Conservation (phyloP, 2,329 filamentous ascomycete genomes). For the Stemphylium vesicarium region DNA sequence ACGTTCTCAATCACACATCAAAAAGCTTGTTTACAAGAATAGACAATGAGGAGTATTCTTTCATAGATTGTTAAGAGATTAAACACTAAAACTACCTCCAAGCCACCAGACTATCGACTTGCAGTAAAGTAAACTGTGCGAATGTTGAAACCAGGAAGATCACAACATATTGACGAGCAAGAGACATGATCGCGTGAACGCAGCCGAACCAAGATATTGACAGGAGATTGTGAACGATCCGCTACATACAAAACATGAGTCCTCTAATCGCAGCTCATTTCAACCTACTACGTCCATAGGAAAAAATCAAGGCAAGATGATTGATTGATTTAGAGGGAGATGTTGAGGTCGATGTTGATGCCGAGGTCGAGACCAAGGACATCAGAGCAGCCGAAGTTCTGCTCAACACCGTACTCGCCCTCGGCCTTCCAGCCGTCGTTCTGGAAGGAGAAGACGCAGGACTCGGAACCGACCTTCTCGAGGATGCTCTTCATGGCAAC, state of each 20-base stretch:
- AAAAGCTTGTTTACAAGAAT: no score
- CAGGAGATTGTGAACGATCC: constrained; percentile 3
- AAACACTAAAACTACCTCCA: constrained; percentile 19
- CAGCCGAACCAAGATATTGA: constrained; percentile 3
- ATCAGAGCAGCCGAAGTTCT: constrained; percentile 73
- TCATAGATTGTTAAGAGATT: constrained; percentile 9
- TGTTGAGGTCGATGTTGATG: constrained; percentile 4
- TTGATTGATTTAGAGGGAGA: no score
- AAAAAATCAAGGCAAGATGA: no score
- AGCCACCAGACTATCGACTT: constrained; percentile 18
- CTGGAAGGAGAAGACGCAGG: constrained; percentile 81
- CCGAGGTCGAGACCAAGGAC: constrained; percentile 50
- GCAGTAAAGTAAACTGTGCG: background rate
- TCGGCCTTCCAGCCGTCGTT: constrained; percentile 83
- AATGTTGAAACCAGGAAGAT: background rate
- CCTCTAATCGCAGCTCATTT: no score
- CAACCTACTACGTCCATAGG: background rate
- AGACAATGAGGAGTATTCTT: no score
- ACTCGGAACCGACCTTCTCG: constrained; percentile 67
- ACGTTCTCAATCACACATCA: no score
- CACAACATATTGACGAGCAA: constrained; percentile 12
- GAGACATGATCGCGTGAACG: constrained; percentile 19
- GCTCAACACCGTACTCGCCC: constrained; percentile 75
- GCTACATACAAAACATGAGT: background rate
- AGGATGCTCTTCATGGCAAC: constrained; percentile 75